Percentiles rank a stretch among this genome's conserved stretches.
These are phyloP conservation scores for Mucor lusitanicus DNA, from an alignment of 371 early-diverging fungal genomes.

Conservation along the genomic window DNA sequence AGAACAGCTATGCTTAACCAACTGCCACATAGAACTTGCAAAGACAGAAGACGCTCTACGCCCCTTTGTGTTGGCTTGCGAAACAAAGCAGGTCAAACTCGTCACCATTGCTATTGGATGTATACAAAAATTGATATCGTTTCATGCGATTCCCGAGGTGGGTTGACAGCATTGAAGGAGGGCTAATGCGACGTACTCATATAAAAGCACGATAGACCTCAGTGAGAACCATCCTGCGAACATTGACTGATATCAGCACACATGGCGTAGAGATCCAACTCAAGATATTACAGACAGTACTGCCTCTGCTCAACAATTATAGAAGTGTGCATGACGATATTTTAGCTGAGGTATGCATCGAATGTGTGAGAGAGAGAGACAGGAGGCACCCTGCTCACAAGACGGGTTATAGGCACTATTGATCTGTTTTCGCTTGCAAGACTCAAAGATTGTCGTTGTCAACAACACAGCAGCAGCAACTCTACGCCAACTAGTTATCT, in stretches of 20 bases:
- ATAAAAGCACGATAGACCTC: slow-evolving; percentile 50
- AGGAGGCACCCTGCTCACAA: not conserved
- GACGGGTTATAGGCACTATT: slow-evolving; percentile 63
- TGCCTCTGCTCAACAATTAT: slow-evolving; percentile 89
- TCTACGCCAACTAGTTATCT: slow-evolving; percentile 88
- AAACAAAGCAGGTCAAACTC: slow-evolving; percentile 85
- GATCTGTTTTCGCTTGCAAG: slow-evolving; percentile 89
- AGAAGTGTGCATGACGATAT: slow-evolving; percentile 76
- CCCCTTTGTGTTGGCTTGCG: slow-evolving; percentile 92
- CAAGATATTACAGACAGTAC: slow-evolving; percentile 88
- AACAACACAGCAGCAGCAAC: slow-evolving; percentile 96
- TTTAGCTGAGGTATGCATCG: slow-evolving; percentile 70
- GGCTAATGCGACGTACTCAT: too few species aligned
- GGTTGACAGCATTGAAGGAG: not conserved
- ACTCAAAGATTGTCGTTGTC: slow-evolving; percentile 84
- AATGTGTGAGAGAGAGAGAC: not conserved
- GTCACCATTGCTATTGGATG: slow-evolving; percentile 87
- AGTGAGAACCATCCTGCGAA: slow-evolving; percentile 67
- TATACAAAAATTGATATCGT: slow-evolving; percentile 84
- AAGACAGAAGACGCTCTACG: slow-evolving; percentile 81
- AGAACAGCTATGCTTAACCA: not conserved
- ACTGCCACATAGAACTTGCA: slow-evolving; percentile 62
- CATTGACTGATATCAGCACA: slow-evolving; percentile 71
- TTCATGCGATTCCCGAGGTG: slow-evolving; percentile 85
- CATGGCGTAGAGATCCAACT: slow-evolving; percentile 89